Conservation (phyloP, 352 stramenopile genomes). For the Phytophthora brassicae region DNA sequence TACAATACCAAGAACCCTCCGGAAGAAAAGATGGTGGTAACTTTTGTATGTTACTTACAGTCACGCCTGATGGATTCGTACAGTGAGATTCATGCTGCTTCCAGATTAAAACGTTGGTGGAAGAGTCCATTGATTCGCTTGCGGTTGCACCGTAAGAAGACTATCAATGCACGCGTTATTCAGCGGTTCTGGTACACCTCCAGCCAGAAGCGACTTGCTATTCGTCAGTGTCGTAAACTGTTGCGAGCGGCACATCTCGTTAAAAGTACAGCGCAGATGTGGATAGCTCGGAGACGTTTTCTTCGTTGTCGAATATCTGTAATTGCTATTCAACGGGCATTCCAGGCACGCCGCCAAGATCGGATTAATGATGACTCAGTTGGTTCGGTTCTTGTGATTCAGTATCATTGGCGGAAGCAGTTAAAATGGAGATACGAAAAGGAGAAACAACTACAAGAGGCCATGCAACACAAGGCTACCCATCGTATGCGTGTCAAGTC, state of each 20-base stretch:
- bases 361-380: constrained; percentile 21
- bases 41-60: constrained; percentile 94
- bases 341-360: constrained; percentile 27
- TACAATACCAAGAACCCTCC: constrained; percentile 90
- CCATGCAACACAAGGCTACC: constrained; percentile 22
- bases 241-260: constrained; percentile 62
- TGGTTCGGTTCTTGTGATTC: constrained; percentile 33
- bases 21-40: constrained; percentile 94
- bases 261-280: constrained; percentile 40
- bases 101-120: constrained; percentile 87
- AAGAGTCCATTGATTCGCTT: constrained; percentile 53
- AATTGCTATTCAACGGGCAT: constrained; percentile 36
- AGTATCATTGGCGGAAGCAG: constrained; percentile 40
- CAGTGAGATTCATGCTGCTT: constrained; percentile 90
- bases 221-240: constrained; percentile 67
- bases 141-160: constrained; percentile 61
- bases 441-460: constrained; percentile 15
- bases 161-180: constrained; percentile 51
- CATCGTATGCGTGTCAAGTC: constrained; percentile 31
- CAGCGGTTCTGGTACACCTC: constrained; percentile 85
- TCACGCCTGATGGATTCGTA: constrained; percentile 94
- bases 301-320: constrained; percentile 34
- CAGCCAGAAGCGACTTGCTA: constrained; percentile 67
- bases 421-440: constrained; percentile 22
- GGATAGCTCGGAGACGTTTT: constrained; percentile 27